Conservation (phyloP, 352 stramenopile genomes). For the Phytopythium ostracodes region DNA sequence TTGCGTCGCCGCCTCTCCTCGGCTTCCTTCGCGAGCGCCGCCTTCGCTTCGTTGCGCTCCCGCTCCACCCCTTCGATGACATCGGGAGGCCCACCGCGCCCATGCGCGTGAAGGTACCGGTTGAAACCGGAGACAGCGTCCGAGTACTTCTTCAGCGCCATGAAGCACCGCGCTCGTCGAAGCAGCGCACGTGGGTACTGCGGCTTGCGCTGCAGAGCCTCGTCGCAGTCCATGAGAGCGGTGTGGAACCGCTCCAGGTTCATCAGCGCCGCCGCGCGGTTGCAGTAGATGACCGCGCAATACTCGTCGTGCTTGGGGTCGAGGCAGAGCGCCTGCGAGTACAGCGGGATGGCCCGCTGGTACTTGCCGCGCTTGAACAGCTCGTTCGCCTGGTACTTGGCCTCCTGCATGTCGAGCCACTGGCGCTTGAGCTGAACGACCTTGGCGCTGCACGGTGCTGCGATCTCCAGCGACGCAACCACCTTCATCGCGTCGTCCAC, state of each 20-base stretch:
- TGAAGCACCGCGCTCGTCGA: conserved; percentile 65
- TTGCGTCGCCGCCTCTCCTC: conserved; percentile 32
- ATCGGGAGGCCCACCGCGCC: conserved; percentile 15
- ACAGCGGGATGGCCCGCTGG: conserved; percentile 43
- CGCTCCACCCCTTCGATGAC: conserved; percentile 28
- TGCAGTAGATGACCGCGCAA: conserved; percentile 78
- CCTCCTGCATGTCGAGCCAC: conserved; percentile 60
- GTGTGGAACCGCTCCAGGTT: conserved; percentile 54
- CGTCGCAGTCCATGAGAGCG: conserved; percentile 72
- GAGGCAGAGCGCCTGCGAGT: conserved; percentile 60
- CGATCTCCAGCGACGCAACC: conserved; percentile 51
- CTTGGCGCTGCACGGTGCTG: conserved; percentile 64
- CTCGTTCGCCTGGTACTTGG: conserved; percentile 67
- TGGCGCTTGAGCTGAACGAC: conserved; percentile 68
- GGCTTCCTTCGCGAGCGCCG: conserved; percentile 37
- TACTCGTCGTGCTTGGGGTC: conserved; percentile 69
- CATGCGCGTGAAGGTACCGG: conserved; percentile 52
- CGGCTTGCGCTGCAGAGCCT: conserved; percentile 57
- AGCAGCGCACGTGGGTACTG: conserved; percentile 56
- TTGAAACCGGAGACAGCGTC: conserved; percentile 76
- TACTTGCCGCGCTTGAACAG: conserved; percentile 60
- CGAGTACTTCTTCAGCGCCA: conserved; percentile 49
- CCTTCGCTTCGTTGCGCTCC: conserved; percentile 47
- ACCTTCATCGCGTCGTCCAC: conserved; percentile 50
- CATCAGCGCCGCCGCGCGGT: conserved; percentile 80